Evolutionary conservation across 169 alveolate species (phyloP), one percentile per base, ranked within the genome.

Genomic region (Pseudocohnilembus persalinus): DNA sequence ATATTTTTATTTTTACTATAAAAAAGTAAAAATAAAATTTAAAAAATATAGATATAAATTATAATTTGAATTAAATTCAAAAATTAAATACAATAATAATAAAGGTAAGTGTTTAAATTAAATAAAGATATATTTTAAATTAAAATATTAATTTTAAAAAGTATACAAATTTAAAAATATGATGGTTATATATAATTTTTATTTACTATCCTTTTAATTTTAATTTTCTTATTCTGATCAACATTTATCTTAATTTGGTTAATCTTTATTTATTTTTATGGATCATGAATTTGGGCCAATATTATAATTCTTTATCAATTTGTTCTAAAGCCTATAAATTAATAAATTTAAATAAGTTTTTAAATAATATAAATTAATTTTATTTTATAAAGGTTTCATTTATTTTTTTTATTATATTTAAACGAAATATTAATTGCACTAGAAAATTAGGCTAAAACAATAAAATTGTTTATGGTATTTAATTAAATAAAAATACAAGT

Each of bases 181-280:
- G n/a, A n/a, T n/a, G n/a, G n/a, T n/a, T n/a, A n/a, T n/a, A n/a
- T n/a, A n/a, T n/a, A n/a, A n/a, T n/a, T n/a, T n/a, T n/a, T 74
- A 77, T 83, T 83, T 90, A 89, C 91, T 91, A 90, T 74, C 92
- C 93, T 81, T 91, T 93, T 89, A 93, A 90, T 90, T 90, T 93
- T 92, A 96, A 92, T 84, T 97, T 97, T 87, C 99, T 93, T 93
- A 96, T 96, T 82, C 99, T 92, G 33, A 97, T 95, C 82, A 99
- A 91, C 93, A 98, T 98, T 88, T 99, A 99, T 79, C 98, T 93
- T 65, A 99, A 93, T 83, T 99, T 94, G 80, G 99, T 97, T 34
- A 98, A 93, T 88, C 99, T 94, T 89, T 98, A 97, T 92, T 98
- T 98, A 93, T 99, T 98, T 88, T 99, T 98, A 88, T 98, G 98